Base-by-base conservation (phyloP, 345 rosid genomes). In the Gossypium stocksii region DNA sequence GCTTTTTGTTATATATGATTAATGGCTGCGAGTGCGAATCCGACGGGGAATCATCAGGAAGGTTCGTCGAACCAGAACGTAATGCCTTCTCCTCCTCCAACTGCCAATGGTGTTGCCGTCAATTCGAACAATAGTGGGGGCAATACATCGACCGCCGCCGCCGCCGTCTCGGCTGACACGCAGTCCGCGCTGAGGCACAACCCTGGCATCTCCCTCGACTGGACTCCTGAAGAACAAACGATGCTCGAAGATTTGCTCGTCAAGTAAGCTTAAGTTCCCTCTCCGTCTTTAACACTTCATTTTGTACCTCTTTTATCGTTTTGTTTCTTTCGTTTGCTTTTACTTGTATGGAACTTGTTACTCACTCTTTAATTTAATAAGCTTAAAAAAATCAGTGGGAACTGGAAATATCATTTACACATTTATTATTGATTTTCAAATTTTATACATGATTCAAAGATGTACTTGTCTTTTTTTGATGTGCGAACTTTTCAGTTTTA, bases 21-120 rank as follows among this genome's bases (percentile, higher is more conserved):
- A 74, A 90, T 90, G 91, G 93, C 91, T 71, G 93, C 93, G 44
- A 90, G 96, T 54, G 93, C 93, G 54, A 90, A 86, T 64, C 91
- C 89, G 23, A 70, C 89, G 6, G 88, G 84, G 46, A 80, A 81
- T 68, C 82, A 86, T 79, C 88, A 85, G 53, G 89, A 86, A 64
- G 86, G 78, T 43, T 83, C 90, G 0, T 81, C 90, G 60, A 72
- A 83, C 43, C 82, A 78, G 77, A 86, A 85, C 74, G 74, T 74
- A 52, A 77, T 80, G 74, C 62, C 62, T 22, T 15, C 62, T 19
- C 74, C 87, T 53, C 71, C 86, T 5, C 71, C 82, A 51, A 75
- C 88, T 49, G 49, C 85, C 58, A 87, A 85, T 83, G 90, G 89
- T 1, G 78, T 38, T 67, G 72, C 86, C 54, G 88, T 86, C 2